phyloP scores from a whole-genome alignment of 257 asterid genomes.

The Leonotis leonurus region DNA sequence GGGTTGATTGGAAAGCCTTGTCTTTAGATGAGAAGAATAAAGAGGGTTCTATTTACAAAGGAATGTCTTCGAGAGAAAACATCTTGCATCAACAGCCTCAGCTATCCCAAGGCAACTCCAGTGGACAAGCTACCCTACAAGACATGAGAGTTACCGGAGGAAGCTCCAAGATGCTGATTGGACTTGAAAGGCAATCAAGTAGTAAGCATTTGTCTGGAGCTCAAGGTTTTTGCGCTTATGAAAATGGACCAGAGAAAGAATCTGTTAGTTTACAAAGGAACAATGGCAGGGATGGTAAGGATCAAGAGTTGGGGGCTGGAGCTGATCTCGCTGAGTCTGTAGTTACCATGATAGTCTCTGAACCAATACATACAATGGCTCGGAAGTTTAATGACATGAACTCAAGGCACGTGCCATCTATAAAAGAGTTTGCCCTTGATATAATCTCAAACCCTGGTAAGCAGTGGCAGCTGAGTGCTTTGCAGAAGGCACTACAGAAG shows the following conservation, averaged over 20 bases:
- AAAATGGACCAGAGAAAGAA: slow-evolving; percentile 57
- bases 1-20: slow-evolving; percentile 93
- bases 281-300: slow-evolving; percentile 42
- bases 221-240: slow-evolving; percentile 52
- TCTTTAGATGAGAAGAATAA: slow-evolving; percentile 61
- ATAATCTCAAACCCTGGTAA: slow-evolving; percentile 55
- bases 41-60: slow-evolving; percentile 48
- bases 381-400: slow-evolving; percentile 55
- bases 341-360: slow-evolving; percentile 72
- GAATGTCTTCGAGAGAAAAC: slow-evolving; percentile 45
- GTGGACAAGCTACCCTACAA: slow-evolving; percentile 40
- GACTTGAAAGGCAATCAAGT: slow-evolving; percentile 55
- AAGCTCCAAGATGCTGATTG: slow-evolving; percentile 46
- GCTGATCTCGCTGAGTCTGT: slow-evolving; percentile 71
- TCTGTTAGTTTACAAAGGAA: slow-evolving; percentile 35
- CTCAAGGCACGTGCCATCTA: slow-evolving; percentile 36
- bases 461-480: slow-evolving; percentile 70
- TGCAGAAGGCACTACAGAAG: slow-evolving; percentile 64
- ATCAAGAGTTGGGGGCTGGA: slow-evolving; percentile 43
- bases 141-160: slow-evolving; percentile 38
- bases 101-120: slow-evolving; percentile 51
- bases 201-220: slow-evolving; percentile 39
- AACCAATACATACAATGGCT: slow-evolving; percentile 55
- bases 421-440: slow-evolving; percentile 67
- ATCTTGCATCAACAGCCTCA: slow-evolving; percentile 43